phyloP scores from a whole-genome alignment of 768 basidiomycete genomes.

The Podaxis sp. region DNA sequence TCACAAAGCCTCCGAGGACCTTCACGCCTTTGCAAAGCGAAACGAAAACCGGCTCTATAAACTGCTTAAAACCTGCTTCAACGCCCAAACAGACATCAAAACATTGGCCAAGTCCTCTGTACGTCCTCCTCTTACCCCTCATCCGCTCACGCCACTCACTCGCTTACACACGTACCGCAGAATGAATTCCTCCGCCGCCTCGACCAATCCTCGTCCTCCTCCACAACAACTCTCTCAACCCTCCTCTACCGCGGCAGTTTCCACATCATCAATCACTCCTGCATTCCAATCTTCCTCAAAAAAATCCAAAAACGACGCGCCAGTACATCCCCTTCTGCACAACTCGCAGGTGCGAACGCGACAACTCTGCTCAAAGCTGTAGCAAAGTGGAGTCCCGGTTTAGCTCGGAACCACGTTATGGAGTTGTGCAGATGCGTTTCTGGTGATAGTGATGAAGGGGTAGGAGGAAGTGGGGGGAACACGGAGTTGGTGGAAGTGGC shows the following conservation, averaged over 20 bases:
- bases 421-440: constrained; percentile 50
- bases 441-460: constrained; percentile 35
- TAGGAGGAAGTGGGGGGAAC: constrained; percentile 22
- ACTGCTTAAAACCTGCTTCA: constrained; percentile 75
- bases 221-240: constrained; percentile 62
- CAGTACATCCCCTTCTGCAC: constrained; percentile 30
- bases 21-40: constrained; percentile 76
- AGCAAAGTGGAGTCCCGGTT: constrained; percentile 69
- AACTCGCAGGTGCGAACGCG: constrained; percentile 45
- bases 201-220: constrained; percentile 60
- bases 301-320: constrained; percentile 49
- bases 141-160: background rate
- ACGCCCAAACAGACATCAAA: constrained; percentile 81
- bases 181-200: constrained; percentile 75
- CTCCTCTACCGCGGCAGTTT: constrained; percentile 69
- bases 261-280: constrained; percentile 79
- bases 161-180: constrained; percentile 28
- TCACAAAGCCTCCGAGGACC: constrained; percentile 71
- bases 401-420: constrained; percentile 68
- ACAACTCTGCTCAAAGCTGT: constrained; percentile 41
- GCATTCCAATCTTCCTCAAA: constrained; percentile 76
- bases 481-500: constrained; percentile 53
- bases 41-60: constrained; percentile 88
- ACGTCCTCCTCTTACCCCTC: constrained; percentile 16
- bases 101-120: constrained; percentile 75